phyloP scores from a whole-genome alignment of 2,329 filamentous ascomycete species.

The Rhynchosporium agropyri region DNA sequence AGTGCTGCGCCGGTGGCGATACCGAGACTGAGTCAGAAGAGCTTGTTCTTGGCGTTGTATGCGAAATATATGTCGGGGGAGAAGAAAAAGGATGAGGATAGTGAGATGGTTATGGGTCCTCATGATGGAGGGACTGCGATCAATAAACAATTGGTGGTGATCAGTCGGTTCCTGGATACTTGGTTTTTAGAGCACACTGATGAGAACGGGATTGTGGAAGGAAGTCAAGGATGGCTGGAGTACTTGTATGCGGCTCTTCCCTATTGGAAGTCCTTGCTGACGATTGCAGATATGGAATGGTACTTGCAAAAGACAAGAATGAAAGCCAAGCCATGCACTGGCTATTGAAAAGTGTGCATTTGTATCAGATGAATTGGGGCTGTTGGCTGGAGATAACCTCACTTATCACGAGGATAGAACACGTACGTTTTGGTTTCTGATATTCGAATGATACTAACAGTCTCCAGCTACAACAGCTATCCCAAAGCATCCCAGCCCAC shows the following conservation, averaged over 20 bases:
- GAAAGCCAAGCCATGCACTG: slow-evolving; percentile 82
- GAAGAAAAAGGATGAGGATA: slow-evolving; percentile 94
- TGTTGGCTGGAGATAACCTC: slow-evolving; percentile 92
- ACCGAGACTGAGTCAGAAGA: slow-evolving; percentile 79
- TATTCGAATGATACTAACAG: slow-evolving; percentile 38
- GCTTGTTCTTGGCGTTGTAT: slow-evolving; percentile 87
- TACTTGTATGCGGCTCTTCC: slow-evolving; percentile 59
- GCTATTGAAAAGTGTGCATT: slow-evolving; percentile 83
- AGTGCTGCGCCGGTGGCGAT: slow-evolving; percentile 41
- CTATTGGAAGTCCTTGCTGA: slow-evolving; percentile 25
- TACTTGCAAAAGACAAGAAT: slow-evolving; percentile 88
- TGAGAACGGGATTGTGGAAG: slow-evolving; percentile 59
- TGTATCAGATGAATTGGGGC: slow-evolving; percentile 95
- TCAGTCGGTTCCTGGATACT: slow-evolving; percentile 74
- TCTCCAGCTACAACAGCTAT: slow-evolving; percentile 68
- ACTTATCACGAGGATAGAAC: slow-evolving; percentile 77
- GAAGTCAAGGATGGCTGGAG: slow-evolving; percentile 90
- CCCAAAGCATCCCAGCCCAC: slow-evolving; percentile 84
- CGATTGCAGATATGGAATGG: slow-evolving; percentile 72
- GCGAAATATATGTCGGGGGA: slow-evolving; percentile 92
- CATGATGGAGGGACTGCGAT: slow-evolving; percentile 81
- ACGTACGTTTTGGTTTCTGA: slow-evolving; percentile 57
- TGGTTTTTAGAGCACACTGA: slow-evolving; percentile 73
- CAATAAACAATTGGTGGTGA: slow-evolving; percentile 80
- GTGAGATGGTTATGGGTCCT: slow-evolving; percentile 95